Percentiles rank a stretch among this genome's conserved stretches.
Conservation (phyloP, 2,329 filamentous ascomycete genomes). For the Corinectria fuckeliana region DNA sequence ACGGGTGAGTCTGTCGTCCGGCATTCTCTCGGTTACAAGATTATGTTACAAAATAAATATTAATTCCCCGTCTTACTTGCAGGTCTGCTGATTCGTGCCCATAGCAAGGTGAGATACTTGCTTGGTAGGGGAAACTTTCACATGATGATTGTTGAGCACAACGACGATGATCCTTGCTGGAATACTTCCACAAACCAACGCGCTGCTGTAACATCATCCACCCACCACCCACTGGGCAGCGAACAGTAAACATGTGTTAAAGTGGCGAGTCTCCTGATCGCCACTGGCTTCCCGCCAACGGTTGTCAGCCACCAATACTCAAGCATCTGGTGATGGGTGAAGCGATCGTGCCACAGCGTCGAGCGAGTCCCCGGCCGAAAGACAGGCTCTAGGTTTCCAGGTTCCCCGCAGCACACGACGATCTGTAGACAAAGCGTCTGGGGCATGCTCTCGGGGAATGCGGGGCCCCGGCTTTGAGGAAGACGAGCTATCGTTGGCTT, state of each 20-base stretch:
- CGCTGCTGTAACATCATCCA: neutral
- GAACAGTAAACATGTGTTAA: neutral
- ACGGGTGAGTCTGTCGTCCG: too few relatives aligned
- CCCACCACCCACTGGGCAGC: too few relatives aligned
- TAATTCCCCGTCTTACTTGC: too few relatives aligned
- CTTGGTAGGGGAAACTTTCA: too few relatives aligned
- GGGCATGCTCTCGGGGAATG: neutral
- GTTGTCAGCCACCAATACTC: neutral
- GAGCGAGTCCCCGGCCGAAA: neutral
- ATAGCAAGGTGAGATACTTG: too few relatives aligned
- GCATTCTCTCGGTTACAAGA: too few relatives aligned
- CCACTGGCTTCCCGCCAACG: neutral
- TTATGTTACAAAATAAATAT: too few relatives aligned
- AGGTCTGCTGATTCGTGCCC: too few relatives aligned
- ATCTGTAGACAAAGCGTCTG: neutral
- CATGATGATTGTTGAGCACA: too few relatives aligned
- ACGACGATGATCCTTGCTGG: too few relatives aligned
- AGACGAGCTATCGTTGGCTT: neutral
- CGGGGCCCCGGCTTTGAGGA: conserved; percentile 15
- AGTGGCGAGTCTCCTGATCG: conserved; percentile 11
- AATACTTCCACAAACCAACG: neutral
- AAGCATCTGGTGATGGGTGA: neutral
- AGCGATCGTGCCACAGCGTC: neutral
- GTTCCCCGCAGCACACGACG: conserved; percentile 13
- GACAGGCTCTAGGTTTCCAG: neutral